Evolutionary conservation across 805 yeast genomes (phyloP), one percentile per base, ranked within the genome.

Genomic region (Ogataea methylovora): DNA sequence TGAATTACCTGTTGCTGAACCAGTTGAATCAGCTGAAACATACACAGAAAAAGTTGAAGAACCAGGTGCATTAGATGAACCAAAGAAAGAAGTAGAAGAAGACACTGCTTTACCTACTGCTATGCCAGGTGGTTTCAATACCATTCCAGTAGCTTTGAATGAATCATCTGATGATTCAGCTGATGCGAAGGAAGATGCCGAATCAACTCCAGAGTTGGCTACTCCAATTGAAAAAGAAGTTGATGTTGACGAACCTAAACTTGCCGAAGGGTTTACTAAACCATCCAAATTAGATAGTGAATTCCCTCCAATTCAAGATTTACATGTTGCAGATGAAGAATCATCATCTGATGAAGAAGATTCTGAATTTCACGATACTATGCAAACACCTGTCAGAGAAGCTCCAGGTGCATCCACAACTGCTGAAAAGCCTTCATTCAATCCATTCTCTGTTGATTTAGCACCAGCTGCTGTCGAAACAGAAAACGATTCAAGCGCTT

Each of bases 281-380:
- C 6, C 20, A 26, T 2, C 19, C 39, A 20, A 47, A 36, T 16
- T 64, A 58, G 32, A 36, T 5, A 68, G 65, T 11, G 84, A 77
- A 42, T 77, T 78, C 44, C 83, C 84, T 9, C 80, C 84, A 20
- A 72, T 78, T 29, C 56, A 64, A 42, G 79, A 79, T 43, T 51
- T 75, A 22, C 71, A 73, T 17, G 59, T 66, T 27, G 72, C 67
- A 12, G 31, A 29, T 5, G 35, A 32, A 14, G 25, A 25, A 18
- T 19, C 21, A 15, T 66, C 75, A 4, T 62, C 71, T 9, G 61
- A 57, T 28, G 60, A 52, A 6, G 32, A 29, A 29, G 23, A 25
- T 11, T 8, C 8, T 22, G 24, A 22, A 22, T 30, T 30, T 10
- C 32, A 30, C 16, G 32, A 30, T n/a, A 12, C 24, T 23, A 16